Evolutionary conservation across 2,329 filamentous ascomycete genomes (phyloP), one percentile per base, ranked within the genome.

Genomic region (Sarocladiaceae sp.): DNA sequence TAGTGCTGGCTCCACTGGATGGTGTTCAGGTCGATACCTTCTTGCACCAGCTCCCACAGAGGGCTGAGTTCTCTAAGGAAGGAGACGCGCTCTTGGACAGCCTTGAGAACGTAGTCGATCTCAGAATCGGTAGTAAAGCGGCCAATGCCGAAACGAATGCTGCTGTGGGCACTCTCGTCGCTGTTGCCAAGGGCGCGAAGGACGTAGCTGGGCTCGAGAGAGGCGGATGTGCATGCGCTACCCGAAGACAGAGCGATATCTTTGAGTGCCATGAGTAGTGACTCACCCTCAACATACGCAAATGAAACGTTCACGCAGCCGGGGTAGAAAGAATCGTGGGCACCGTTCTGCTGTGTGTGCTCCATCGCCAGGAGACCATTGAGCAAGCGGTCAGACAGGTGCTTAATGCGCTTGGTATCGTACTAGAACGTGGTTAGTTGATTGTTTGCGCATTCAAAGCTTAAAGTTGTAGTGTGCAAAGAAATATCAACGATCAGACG

Each of bases 1-100:
- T 76, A 97, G 71, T 99, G 94, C 75, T 97, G 92, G 67, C 88
- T 96, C 94, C 94, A 99, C 73, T 99, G 87, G 63, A 99, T 99
- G 39, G 90, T 96, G 71, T 95, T 89, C 60, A 99, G 74, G 66
- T 96, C 94, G 57, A 99, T 83, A 15, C 94, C 94, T 69, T 99
- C 94, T 73, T 99, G 94, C 12, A 99, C 94, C 58, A 99, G 74
- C 72, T 99, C 94, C 94, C 94, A 99, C 53, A 99, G 74, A 35
- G 94, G 94, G 67, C 92, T 97, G 59, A 99, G 77, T 74, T 99
- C 94, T 62, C 94, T 84, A 63, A 99, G 76, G 78, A 97, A 97
- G 15, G 84, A 87, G 39, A 99, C 94, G 50, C 94, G 83, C 66
- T 96, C 90, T 68, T 82, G 82, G 1, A 99, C 94, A 0, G 94